Evolutionary conservation across 257 asterid genomes (phyloP), one percentile per base, ranked within the genome.

Genomic region (Solanum sejunctum): DNA sequence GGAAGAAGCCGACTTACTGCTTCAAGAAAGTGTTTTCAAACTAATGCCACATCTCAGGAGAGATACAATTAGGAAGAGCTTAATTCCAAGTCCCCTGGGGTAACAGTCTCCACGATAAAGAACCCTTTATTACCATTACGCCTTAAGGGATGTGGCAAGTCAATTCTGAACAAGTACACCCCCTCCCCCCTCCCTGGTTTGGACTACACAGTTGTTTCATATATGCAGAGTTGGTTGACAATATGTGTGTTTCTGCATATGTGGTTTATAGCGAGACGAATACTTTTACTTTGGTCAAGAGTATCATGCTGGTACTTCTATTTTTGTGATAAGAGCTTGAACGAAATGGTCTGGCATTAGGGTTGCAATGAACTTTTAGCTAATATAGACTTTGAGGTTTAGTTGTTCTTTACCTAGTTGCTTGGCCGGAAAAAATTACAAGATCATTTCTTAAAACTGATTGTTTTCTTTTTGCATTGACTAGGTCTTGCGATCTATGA

Each of bases 401-500:
- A 49, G 43, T 75, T 13, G 20, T 32, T 13, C n/a, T 67, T 32
- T 32, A 16, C 36, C 49, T 67, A 32, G 9, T 15, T 21, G 43
- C 4, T 47, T 7, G 36, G 56, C 56, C 2, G 39, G 21, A 23
- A 0, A 75, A 49, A 0, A 0, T 49, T 75, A 15, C 23, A 15
- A 75, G 45, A 13, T 75, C 6, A 51, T 77, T 15, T 51, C 60
- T 21, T 5, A 51, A 26, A 0, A 2, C 63, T 51, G 1, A 77
- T 43, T 16, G 15, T 1, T 5, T 32, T 32, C 32, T 23, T 75
- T 71, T 60, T 5, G 6, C 26, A 18, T 23, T 41, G 54, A 36
- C 15, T 12, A 96, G 99, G 99, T 86, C 98, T 96, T 91, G 99
- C 99, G 23, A 96, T 96, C 75, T 96, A 94, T 84, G 98, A 96